Conservation (phyloP, 352 stramenopile genomes). For the Aphanomyces astaci region DNA sequence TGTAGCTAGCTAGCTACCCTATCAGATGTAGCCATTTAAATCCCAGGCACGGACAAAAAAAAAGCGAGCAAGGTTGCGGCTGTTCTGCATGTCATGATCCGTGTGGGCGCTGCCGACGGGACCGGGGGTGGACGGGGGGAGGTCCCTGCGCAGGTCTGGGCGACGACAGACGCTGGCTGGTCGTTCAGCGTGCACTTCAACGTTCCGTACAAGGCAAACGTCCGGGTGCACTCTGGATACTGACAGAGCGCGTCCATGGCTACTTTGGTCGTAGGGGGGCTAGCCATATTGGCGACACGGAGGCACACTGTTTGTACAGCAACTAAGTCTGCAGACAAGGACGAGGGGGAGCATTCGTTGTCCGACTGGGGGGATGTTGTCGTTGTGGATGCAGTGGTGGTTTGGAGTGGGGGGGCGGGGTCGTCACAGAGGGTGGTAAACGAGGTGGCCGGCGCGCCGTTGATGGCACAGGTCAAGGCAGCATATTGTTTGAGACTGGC, state of each 20-base stretch:
- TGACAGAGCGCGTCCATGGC: not conserved
- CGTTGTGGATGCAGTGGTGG: not conserved
- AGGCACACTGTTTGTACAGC: not conserved
- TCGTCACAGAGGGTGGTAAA: not conserved
- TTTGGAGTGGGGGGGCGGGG: no score
- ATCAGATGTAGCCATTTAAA: no score
- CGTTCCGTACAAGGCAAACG: not conserved
- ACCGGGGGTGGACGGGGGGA: not conserved
- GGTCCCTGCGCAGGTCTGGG: not conserved
- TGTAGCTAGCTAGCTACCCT: no score
- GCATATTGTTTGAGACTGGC: not conserved
- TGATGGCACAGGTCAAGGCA: not conserved
- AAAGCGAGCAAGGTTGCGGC: no score
- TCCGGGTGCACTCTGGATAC: not conserved
- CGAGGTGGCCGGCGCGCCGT: not conserved
- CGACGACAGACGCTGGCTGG: not conserved
- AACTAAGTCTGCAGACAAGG: not conserved
- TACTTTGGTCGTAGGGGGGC: not conserved
- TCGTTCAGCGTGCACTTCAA: not conserved
- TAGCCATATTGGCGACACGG: not conserved
- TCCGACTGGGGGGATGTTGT: not conserved
- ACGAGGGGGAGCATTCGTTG: not conserved
- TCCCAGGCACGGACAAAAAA: no score
- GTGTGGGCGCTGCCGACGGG: no score
- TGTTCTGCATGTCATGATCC: no score